Base-by-base conservation (phyloP, 139 green algal genomes). In the Microglena sp. region DNA sequence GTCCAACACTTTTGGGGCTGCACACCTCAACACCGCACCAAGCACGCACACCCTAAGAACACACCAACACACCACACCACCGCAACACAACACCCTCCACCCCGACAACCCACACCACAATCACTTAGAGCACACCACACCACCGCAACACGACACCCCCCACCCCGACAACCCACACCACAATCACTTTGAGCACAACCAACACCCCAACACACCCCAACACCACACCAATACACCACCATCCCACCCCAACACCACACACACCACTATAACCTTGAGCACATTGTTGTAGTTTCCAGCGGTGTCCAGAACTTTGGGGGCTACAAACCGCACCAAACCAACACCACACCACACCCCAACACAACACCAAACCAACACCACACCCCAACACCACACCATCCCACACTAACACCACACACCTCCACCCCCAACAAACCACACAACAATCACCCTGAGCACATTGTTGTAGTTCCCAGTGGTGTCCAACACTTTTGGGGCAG, bases 381-480 rank as follows among this genome's bases (percentile, higher is more conserved):
- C 57, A 22, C 28, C n/a, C 33, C 28, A 4, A 24, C 33, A 53
- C 7, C 57, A n/a, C 6, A 22, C 7, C 31, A 64, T 26, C 8
- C 57, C 43, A 6, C 31, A 45, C 11, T 30, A 60, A 60, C 53
- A 60, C 15, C 53, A 33, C n/a, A 30, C 7, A 15, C 21, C 11
- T 60, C 27, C 53, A 15, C 11, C 21, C 7, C 53, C 11, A 32
- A 15, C 27, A 28, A 30, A 15, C 18, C 15, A 32, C 8, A 60
- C 8, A 55, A 55, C 26, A 28, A 24, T 64, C 27, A 84, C 70
- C 33, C 72, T 61, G 30, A 86, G 45, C 30, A 90, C 73, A 29
- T 92, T 93, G 75, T 92, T 92, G 66, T 67, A 80, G 70, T 92
- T 92, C 46, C 83, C 86, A 5, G 56, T 53, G 18, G 21, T 22